Conservation (phyloP, 305 asterid genomes). For the Fraxinus paxiana region DNA sequence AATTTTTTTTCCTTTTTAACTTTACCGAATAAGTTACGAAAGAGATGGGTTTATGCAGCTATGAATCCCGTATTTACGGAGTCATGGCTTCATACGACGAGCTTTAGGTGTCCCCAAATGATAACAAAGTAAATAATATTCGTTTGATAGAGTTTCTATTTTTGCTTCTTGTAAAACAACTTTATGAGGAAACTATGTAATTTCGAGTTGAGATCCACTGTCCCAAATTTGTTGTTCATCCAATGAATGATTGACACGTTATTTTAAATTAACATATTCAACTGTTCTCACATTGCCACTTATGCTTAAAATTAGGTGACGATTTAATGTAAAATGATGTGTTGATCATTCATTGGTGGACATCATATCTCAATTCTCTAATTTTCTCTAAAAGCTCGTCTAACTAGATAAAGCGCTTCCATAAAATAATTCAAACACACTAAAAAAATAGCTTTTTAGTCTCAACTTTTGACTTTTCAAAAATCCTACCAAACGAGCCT, state of each 20-base stretch:
- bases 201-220: too few species aligned
- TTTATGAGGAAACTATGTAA: background rate
- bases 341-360: too few species aligned
- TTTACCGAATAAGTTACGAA: background rate
- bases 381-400: background rate
- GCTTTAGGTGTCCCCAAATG: background rate
- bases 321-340: too few species aligned
- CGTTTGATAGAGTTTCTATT: background rate
- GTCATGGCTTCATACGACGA: background rate
- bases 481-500: background rate
- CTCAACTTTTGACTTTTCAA: background rate
- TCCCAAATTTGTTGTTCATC: too few species aligned
- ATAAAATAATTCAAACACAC: background rate
- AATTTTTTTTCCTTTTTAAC: background rate
- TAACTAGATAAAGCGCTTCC: too few species aligned
- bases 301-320: too few species aligned
- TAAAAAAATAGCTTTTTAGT: too few species aligned
- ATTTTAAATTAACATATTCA: too few species aligned
- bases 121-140: background rate
- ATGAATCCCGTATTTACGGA: background rate
- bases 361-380: too few species aligned
- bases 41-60: background rate
- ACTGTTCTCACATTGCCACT: too few species aligned
- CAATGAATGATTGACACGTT: too few species aligned
- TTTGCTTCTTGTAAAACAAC: background rate